Evolutionary conservation across 805 yeast species (phyloP).

Genomic region (Saccharomyces jurei): DNA sequence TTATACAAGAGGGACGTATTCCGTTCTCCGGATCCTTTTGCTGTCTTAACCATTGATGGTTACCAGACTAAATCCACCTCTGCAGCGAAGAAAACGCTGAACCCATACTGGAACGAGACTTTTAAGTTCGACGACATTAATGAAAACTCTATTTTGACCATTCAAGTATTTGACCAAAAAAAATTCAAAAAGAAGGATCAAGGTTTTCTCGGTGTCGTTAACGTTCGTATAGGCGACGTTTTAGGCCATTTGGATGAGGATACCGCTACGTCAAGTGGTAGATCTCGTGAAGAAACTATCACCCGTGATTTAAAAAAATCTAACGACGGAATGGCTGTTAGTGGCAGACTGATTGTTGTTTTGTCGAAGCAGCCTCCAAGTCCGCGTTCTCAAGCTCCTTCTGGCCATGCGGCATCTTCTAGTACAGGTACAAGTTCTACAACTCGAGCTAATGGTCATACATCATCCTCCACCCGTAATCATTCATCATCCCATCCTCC

Average conservation of each 20-base stretch:
- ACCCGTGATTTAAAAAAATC: slow-evolving; percentile 88
- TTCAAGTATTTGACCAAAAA: slow-evolving; percentile 94
- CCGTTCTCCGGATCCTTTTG: slow-evolving; percentile 96
- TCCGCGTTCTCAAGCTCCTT: slow-evolving; percentile 6
- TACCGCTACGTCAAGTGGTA: slow-evolving; percentile 23
- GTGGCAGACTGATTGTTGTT: slow-evolving; percentile 81
- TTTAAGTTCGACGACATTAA: slow-evolving; percentile 67
- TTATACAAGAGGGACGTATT: slow-evolving; percentile 91
- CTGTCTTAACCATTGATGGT: slow-evolving; percentile 95
- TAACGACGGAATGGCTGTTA: slow-evolving; percentile 85
- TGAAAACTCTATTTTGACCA: slow-evolving; percentile 77
- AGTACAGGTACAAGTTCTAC: slow-evolving; percentile 17
- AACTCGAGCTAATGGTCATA: slow-evolving; percentile 7
- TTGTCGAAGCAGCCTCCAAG: slow-evolving; percentile 35
- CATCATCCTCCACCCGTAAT: slow-evolving; percentile 3
- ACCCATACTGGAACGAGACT: slow-evolving; percentile 96
- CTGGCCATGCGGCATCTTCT: slow-evolving; percentile 17
- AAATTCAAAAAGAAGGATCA: slow-evolving; percentile 97
- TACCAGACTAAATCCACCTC: slow-evolving; percentile 91
- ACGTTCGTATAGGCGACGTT: slow-evolving; percentile 81
- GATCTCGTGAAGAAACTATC: slow-evolving; percentile 63
- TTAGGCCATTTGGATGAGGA: slow-evolving; percentile 49
- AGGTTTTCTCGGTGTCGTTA: slow-evolving; percentile 94
- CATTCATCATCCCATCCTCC: slow-evolving; percentile 13
- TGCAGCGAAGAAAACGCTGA: slow-evolving; percentile 85